Evolutionary conservation across 805 yeast species (phyloP).

Genomic region (Sungouiozyma ichnusensis): DNA sequence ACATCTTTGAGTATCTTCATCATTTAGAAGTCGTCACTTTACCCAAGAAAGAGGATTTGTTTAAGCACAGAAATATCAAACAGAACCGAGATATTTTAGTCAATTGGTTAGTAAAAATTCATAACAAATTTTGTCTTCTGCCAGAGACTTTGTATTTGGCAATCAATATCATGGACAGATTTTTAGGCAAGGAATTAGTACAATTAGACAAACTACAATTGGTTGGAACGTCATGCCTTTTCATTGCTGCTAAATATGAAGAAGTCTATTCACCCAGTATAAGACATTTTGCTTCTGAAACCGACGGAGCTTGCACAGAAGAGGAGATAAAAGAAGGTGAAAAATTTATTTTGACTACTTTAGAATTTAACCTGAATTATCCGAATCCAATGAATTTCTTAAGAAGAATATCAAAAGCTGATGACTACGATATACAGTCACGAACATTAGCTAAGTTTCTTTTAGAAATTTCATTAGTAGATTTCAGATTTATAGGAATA

Average conservation of each 20-base stretch:
- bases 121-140: slow-evolving; percentile 66
- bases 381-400: slow-evolving; percentile 92
- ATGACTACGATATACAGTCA: slow-evolving; percentile 81
- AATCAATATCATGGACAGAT: slow-evolving; percentile 79
- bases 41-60: slow-evolving; percentile 38
- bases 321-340: slow-evolving; percentile 83
- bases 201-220: slow-evolving; percentile 75
- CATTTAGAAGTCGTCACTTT: slow-evolving; percentile 61
- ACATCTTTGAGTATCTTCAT: slow-evolving; percentile 72
- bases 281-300: slow-evolving; percentile 73
- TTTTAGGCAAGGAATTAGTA: slow-evolving; percentile 65
- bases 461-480: slow-evolving; percentile 70
- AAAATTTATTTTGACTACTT: slow-evolving; percentile 61
- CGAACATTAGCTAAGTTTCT: slow-evolving; percentile 85
- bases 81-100: slow-evolving; percentile 63
- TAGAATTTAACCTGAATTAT: slow-evolving; percentile 68
- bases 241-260: slow-evolving; percentile 88
- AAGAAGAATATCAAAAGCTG: slow-evolving; percentile 87
- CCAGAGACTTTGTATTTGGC: slow-evolving; percentile 85
- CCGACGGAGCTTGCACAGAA: slow-evolving; percentile 74
- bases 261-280: slow-evolving; percentile 87
- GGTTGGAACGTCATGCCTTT: slow-evolving; percentile 75
- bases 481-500: slow-evolving; percentile 65
- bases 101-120: slow-evolving; percentile 93
- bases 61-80: slow-evolving; percentile 34